phyloP scores from a whole-genome alignment of 2,329 filamentous ascomycete genomes.

The Fusarium oxysporum region DNA sequence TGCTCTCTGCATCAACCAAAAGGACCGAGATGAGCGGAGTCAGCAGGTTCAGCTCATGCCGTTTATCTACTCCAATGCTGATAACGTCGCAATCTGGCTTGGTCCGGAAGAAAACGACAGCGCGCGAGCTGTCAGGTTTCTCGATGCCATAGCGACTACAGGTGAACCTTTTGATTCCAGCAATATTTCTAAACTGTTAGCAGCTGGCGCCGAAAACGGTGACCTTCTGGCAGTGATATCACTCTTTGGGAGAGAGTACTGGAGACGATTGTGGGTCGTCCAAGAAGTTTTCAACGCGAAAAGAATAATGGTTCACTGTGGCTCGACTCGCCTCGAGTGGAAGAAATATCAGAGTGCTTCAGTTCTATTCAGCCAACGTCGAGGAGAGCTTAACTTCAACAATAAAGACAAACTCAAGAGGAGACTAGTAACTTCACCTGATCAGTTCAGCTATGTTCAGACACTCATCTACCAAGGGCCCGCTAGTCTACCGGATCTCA shows the following conservation, averaged over 20 bases:
- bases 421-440: neutral
- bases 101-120: constrained; percentile 23
- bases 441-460: constrained; percentile 19
- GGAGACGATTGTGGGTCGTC: constrained; percentile 22
- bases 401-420: neutral
- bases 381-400: constrained; percentile 8
- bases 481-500: constrained; percentile 1
- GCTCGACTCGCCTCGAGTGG: constrained; percentile 6
- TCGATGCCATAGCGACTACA: neutral
- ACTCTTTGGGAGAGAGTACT: constrained; percentile 22
- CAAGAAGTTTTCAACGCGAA: constrained; percentile 29
- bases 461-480: constrained; percentile 20
- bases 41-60: constrained; percentile 27
- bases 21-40: neutral
- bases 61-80: constrained; percentile 17
- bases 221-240: constrained; percentile 20
- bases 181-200: neutral
- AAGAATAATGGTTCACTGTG: constrained; percentile 15
- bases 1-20: constrained; percentile 20
- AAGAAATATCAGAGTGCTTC: constrained; percentile 4
- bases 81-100: constrained; percentile 21
- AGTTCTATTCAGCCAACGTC: neutral
- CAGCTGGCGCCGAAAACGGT: neutral
- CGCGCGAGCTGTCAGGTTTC: neutral
- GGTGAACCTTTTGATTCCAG: neutral